A percentile compares a stretch with the other conserved stretches of the same genome.
phyloP scores from a whole-genome alignment of 768 basidiomycete genomes.

The Lentinula boryana region DNA sequence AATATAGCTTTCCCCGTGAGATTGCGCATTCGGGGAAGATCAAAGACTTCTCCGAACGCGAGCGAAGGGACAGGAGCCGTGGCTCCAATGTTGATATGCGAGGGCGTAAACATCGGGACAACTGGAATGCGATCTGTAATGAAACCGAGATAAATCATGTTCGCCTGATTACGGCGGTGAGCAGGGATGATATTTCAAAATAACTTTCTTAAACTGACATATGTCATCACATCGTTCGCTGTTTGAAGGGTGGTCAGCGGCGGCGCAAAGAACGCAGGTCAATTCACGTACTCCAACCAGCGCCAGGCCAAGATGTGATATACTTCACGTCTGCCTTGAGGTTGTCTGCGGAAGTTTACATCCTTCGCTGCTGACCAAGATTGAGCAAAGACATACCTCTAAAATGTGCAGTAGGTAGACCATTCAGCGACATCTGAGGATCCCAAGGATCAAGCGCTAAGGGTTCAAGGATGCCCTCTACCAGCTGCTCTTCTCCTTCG shows the following conservation, averaged over 20 bases:
- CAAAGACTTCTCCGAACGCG: constrained; percentile 56
- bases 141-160: constrained; percentile 53
- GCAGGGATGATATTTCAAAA: not conserved
- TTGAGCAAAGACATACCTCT: constrained; percentile 32
- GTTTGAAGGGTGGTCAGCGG: constrained; percentile 8
- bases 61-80: constrained; percentile 34
- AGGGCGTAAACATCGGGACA: constrained; percentile 51
- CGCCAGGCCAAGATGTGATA: constrained; percentile 68
- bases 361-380: not conserved
- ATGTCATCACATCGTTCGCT: constrained; percentile 81
- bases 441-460: constrained; percentile 12
- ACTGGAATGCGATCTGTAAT: constrained; percentile 58
- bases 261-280: not conserved
- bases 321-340: constrained; percentile 55
- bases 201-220: constrained; percentile 28
- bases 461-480: not conserved
- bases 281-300: constrained; percentile 64
- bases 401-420: constrained; percentile 51
- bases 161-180: constrained; percentile 19
- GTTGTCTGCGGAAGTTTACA: constrained; percentile 42
- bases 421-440: constrained; percentile 20
- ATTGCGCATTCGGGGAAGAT: constrained; percentile 44
- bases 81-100: constrained; percentile 39
- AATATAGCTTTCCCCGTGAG: constrained; percentile 41
- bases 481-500: not conserved